phyloP scores from a whole-genome alignment of 2,329 filamentous ascomycete species.

The Monosporascus ibericus region DNA sequence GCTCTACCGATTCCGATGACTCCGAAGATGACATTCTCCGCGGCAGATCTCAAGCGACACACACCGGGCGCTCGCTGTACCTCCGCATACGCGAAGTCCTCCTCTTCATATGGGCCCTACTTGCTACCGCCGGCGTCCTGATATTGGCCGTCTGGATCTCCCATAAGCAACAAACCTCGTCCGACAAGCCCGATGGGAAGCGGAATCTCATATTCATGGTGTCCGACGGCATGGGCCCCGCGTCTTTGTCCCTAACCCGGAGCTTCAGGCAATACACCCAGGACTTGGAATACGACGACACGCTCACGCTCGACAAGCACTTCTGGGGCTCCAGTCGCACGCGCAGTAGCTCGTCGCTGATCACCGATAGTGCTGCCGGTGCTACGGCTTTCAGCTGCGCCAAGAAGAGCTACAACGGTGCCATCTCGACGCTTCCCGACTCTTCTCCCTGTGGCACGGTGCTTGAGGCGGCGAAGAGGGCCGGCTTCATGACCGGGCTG shows the following conservation, averaged over 20 bases:
- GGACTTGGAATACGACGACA: conserved; percentile 66
- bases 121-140: conserved; percentile 74
- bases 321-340: conserved; percentile 88
- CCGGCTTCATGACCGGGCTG: conserved; percentile 86
- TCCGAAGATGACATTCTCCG: conserved; percentile 31
- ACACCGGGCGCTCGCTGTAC: conserved; percentile 20
- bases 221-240: conserved; percentile 95
- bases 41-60: conserved; percentile 20
- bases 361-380: conserved; percentile 95
- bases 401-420: conserved; percentile 92
- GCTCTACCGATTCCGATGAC: conserved; percentile 9
- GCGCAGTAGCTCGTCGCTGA: conserved; percentile 72
- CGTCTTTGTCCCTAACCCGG: conserved; percentile 79
- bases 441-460: conserved; percentile 84
- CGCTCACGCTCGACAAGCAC: conserved; percentile 76
- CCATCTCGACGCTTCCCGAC: conserved; percentile 84
- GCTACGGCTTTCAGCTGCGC: conserved; percentile 94
- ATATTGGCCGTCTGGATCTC: conserved; percentile 73
- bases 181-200: conserved; percentile 52
- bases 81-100: conserved; percentile 60
- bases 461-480: conserved; percentile 86
- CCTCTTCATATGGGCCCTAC: conserved; percentile 74
- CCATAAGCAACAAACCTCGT: conserved; percentile 54
- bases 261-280: conserved; percentile 76
- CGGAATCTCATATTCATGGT: conserved; percentile 98